These are phyloP conservation scores for Aegle marmelos DNA, from an alignment of 345 rosid genomes.

Conservation along the genomic window DNA sequence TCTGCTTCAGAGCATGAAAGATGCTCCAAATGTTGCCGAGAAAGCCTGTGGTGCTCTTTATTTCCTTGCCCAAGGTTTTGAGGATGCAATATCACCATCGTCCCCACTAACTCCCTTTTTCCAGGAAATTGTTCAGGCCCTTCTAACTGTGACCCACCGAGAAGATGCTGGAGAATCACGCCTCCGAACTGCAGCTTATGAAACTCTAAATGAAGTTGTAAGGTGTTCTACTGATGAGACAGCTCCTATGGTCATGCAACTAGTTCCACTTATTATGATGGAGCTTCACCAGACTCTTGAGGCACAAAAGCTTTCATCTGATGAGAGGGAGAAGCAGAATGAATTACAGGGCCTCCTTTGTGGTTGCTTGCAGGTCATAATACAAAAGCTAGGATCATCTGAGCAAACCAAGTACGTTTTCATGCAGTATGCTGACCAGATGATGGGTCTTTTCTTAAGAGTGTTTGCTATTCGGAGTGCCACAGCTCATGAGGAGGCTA, in stretches of 20 bases:
- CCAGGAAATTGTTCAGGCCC: constrained; percentile 44
- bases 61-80: constrained; percentile 72
- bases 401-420: constrained; percentile 33
- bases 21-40: constrained; percentile 69
- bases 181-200: constrained; percentile 73
- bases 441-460: constrained; percentile 42
- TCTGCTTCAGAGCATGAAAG: constrained; percentile 67
- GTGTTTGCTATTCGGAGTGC: constrained; percentile 40
- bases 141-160: constrained; percentile 36
- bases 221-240: constrained; percentile 55
- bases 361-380: constrained; percentile 43
- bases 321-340: constrained; percentile 37
- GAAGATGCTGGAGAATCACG: constrained; percentile 74
- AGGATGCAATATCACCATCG: constrained; percentile 41
- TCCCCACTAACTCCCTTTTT: constrained; percentile 37
- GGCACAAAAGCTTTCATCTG: constrained; percentile 29
- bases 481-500: constrained; percentile 46
- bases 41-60: constrained; percentile 76
- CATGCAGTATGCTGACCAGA: constrained; percentile 42
- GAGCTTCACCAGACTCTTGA: constrained; percentile 41
- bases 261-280: constrained; percentile 33
- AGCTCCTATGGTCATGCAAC: constrained; percentile 34
- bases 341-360: constrained; percentile 46
- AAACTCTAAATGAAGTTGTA: constrained; percentile 68
- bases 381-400: constrained; percentile 38